These are phyloP conservation scores for Melanomma pulvis-pyrius DNA, from an alignment of 495 filamentous ascomycete genomes.

Conservation along the genomic window DNA sequence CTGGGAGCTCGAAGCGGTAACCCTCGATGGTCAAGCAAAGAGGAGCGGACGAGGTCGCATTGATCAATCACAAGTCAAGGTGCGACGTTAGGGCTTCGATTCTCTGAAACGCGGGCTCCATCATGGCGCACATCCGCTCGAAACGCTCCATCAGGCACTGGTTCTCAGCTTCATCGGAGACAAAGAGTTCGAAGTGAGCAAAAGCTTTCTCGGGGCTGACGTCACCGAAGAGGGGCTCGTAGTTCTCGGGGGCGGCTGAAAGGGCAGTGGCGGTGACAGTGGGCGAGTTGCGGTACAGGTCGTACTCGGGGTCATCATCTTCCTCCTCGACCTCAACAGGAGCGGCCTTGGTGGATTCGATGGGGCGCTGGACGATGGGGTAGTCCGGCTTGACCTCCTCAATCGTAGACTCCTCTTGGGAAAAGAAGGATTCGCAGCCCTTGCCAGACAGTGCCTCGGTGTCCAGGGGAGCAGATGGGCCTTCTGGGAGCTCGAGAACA, in stretches of 20 bases:
- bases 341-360: constrained; percentile 16
- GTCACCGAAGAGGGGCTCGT: constrained; percentile 55
- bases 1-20: constrained; percentile 3
- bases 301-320: constrained; percentile 64
- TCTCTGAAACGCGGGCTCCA: constrained; percentile 27
- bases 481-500: constrained; percentile 73
- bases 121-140: constrained; percentile 33
- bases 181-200: constrained; percentile 61
- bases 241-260: constrained; percentile 37
- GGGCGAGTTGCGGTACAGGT: constrained; percentile 59
- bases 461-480: constrained; percentile 62
- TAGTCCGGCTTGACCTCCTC: constrained; percentile 36
- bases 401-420: constrained; percentile 34
- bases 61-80: constrained; percentile 19
- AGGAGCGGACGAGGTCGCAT: neutral
- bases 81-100: constrained; percentile 31
- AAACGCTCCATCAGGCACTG: constrained; percentile 33
- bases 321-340: constrained; percentile 54
- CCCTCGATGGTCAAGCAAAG: neutral
- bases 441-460: constrained; percentile 68
- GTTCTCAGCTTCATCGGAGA: constrained; percentile 52
- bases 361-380: constrained; percentile 36
- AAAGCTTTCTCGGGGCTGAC: constrained; percentile 61
- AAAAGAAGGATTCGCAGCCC: constrained; percentile 48
- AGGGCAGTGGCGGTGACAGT: constrained; percentile 29